Evolutionary conservation across 805 yeast species (phyloP).

Genomic region (Suhomyces xylopsoci): DNA sequence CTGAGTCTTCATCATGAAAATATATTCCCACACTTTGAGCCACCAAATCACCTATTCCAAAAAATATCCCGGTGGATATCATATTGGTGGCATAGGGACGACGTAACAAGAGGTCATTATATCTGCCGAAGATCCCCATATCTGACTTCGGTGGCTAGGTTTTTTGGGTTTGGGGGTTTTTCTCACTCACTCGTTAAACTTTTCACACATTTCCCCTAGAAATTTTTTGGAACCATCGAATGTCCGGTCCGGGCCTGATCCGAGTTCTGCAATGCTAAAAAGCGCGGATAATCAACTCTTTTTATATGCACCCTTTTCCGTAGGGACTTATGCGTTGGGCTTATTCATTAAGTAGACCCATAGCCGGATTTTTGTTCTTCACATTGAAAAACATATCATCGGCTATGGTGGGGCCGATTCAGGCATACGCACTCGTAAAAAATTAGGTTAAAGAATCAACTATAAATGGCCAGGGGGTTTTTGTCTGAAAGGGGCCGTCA

Average conservation of each 20-base stretch:
- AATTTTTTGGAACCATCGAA: neutral
- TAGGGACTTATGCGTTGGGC: neutral
- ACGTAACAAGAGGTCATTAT: slow-evolving; percentile 30
- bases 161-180: neutral
- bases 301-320: neutral
- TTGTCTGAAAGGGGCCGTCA: neutral
- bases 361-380: neutral
- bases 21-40: slow-evolving; percentile 28
- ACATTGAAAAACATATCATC: neutral
- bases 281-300: neutral
- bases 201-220: neutral
- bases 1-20: slow-evolving; percentile 16
- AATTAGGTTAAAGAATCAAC: neutral
- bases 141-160: neutral
- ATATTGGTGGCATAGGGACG: slow-evolving; percentile 56
- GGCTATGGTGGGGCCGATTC: neutral
- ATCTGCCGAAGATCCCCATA: slow-evolving; percentile 12
- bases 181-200: neutral
- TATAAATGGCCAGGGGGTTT: neutral
- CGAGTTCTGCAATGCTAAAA: neutral
- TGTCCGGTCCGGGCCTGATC: neutral
- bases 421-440: neutral
- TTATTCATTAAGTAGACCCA: neutral
- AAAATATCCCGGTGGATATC: slow-evolving; percentile 47
- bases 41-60: slow-evolving; percentile 42